Evolutionary conservation across 2,329 filamentous ascomycete species (phyloP), one percentile per base, ranked within the genome.

Genomic region (Fusarium transvaalense): DNA sequence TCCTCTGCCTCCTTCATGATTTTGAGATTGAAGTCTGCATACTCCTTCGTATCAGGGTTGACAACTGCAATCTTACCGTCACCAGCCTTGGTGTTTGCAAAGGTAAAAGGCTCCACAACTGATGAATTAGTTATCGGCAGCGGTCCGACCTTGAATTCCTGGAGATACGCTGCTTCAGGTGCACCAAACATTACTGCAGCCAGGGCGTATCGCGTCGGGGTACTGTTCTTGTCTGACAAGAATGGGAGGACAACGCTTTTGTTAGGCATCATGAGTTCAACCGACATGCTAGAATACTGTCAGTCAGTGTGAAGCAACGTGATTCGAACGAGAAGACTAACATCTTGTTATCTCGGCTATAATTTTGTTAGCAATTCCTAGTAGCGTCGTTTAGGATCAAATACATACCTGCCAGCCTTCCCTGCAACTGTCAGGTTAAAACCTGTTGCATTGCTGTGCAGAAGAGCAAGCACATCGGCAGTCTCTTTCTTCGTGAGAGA

Each of bases 181-280:
- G 23, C 55, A 0, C 51, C 55, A 19, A 58, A 58, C 37, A 56
- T 58, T 1, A 58, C 25, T 14, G 51, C 9, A 10, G 51, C 55
- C 0, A 58, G 6, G 14, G 55, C 55, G 2, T 56, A 58, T n/a
- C 55, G 55, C 1, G 31, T 23, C 17, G 54, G 55, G 7, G 6
- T 10, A 1, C 31, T 21, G 12, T n/a, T 19, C 3, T 15, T 31
- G 3, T 21, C 10, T 2, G 51, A 58, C 3, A 58, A 21, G 19
- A 58, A 31, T 2, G 55, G 55, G 0, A 58, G 55, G 17, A 43
- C 31, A 10, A 56, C 51, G 1, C 17, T 58, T 25, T 58, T 58
- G 15, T 58, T 58, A 1, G 55, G 55, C 51, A 58, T 58, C 51
- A 58, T 45, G 1, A 58, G 51, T 17, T 58, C 55, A 13, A 58